Base-by-base conservation (phyloP, 176 grass and related monocot species). In the Urochloa ruziziensis region DNA sequence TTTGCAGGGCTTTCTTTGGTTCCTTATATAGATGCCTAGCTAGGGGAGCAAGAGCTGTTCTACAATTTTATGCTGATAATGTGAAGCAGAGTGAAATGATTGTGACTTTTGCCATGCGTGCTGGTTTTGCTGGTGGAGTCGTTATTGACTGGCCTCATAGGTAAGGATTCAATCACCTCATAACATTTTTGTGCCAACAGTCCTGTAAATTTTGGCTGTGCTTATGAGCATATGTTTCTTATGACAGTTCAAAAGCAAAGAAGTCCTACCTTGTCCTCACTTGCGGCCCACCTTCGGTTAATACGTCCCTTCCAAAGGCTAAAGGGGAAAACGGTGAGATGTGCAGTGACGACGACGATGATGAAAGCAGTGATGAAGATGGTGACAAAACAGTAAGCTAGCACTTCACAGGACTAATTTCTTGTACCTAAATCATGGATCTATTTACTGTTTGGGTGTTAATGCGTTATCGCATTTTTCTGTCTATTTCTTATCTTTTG, bases 51-150 rank as follows among this genome's bases (percentile, higher is more conserved):
- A 88, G 93, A 84, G 96, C 91, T n/a, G 96, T 98, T 53, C 86
- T 98, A 70, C 96, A 98, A 36, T 81, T 98, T 73, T 98, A 98
- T 70, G 93, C 96, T 90, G 93, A 98, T 66, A 98, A 95, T 59
- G 92, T 95, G 87, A 77, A 95, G 36, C 96, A 98, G 83, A 98
- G 89, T 74, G 96, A 98, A 90, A 98, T 98, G 96, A 94, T 93
- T 21, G 89, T 91, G 77, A 92, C 87, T 62, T 93, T 79, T 86
- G 96, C 96, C 65, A 98, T 98, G 93, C 85, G 93, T 77, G 96
- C 96, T 82, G 96, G 96, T 57, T 98, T 98, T 88, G 89, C 96
- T 80, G 96, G 96, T 54, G 96, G 96, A 58, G 87, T 98, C 46
- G 93, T 98, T 16, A 40, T 98, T 59, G 96, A 98, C 48, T 98